phyloP scores from a whole-genome alignment of 2,329 filamentous ascomycete species.

The Aspergillus flavus region DNA sequence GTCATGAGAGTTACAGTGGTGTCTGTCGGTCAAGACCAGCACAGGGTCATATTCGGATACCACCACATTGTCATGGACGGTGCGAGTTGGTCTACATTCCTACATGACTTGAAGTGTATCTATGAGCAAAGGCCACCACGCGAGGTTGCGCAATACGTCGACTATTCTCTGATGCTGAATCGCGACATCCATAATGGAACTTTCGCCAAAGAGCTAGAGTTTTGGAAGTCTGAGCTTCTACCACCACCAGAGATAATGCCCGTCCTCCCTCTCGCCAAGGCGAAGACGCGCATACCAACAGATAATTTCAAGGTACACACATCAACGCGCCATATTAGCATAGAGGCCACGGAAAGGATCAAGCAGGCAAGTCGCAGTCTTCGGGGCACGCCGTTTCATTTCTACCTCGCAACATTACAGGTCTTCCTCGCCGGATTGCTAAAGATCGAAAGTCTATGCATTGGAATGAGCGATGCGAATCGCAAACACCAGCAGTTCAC shows the following conservation, averaged over 20 bases:
- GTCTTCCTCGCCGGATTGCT: conserved; percentile 1
- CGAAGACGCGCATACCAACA: background rate
- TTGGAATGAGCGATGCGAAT: conserved; percentile 13
- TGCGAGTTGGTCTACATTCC: background rate
- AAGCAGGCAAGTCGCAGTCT: background rate
- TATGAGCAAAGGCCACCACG: background rate
- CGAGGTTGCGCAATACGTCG: conserved; percentile 3
- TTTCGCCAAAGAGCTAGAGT: background rate
- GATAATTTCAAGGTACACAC: background rate
- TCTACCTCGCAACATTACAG: conserved; percentile 9
- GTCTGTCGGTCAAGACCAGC: background rate
- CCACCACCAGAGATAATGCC: conserved; percentile 3
- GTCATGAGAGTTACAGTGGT: background rate
- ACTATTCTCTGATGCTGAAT: conserved; percentile 6
- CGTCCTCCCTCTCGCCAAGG: conserved; percentile 2
- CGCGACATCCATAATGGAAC: background rate
- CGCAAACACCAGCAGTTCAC: background rate
- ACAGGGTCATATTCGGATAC: background rate
- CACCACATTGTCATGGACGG: background rate
- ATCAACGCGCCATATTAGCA: background rate
- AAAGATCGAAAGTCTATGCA: conserved; percentile 1
- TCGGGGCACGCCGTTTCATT: conserved; percentile 7
- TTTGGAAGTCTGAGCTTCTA: conserved; percentile 4
- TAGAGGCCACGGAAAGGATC: background rate
- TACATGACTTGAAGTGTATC: background rate